Conservation (phyloP, 352 stramenopile species). For the Pythium graminicola region DNA sequence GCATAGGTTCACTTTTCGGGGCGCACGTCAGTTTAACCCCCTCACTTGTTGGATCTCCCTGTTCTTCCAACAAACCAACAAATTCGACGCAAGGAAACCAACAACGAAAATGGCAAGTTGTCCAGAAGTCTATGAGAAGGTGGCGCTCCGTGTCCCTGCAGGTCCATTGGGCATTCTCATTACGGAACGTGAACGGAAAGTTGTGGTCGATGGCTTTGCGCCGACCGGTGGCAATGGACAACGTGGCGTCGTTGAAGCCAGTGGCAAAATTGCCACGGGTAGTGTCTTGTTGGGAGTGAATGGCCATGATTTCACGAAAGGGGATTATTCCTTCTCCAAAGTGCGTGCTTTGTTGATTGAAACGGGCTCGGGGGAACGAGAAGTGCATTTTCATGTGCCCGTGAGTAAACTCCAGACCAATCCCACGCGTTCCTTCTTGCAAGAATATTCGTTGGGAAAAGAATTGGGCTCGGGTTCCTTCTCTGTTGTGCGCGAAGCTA, state of each 20-base stretch:
- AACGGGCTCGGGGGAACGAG: slow-evolving; percentile 46
- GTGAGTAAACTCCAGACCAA: slow-evolving; percentile 33
- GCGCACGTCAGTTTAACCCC: slow-evolving; percentile 1
- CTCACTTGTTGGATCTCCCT: background rate
- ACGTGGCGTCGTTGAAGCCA: slow-evolving; percentile 30
- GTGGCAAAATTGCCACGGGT: slow-evolving; percentile 23
- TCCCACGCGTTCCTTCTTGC: slow-evolving; percentile 37
- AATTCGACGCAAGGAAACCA: background rate
- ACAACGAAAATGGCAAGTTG: slow-evolving; percentile 9
- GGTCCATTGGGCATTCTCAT: slow-evolving; percentile 74
- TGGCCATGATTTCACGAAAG: slow-evolving; percentile 52
- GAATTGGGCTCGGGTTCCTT: slow-evolving; percentile 52
- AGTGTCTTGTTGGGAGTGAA: slow-evolving; percentile 67
- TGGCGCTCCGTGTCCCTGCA: slow-evolving; percentile 60
- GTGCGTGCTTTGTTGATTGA: slow-evolving; percentile 67
- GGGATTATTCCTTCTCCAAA: slow-evolving; percentile 46
- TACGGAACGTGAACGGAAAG: slow-evolving; percentile 41
- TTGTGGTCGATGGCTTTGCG: slow-evolving; percentile 75
- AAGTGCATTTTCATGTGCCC: slow-evolving; percentile 63
- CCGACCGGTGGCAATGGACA: slow-evolving; percentile 37
- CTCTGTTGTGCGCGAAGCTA: slow-evolving; percentile 44
- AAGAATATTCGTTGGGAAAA: slow-evolving; percentile 52
- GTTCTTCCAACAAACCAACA: slow-evolving; percentile 5
- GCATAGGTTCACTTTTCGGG: slow-evolving; percentile 4
- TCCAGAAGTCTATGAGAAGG: slow-evolving; percentile 24